These are phyloP conservation scores for Nannizziopsis arthrosporioides DNA, from an alignment of 2,329 filamentous ascomycete genomes.

Conservation along the genomic window DNA sequence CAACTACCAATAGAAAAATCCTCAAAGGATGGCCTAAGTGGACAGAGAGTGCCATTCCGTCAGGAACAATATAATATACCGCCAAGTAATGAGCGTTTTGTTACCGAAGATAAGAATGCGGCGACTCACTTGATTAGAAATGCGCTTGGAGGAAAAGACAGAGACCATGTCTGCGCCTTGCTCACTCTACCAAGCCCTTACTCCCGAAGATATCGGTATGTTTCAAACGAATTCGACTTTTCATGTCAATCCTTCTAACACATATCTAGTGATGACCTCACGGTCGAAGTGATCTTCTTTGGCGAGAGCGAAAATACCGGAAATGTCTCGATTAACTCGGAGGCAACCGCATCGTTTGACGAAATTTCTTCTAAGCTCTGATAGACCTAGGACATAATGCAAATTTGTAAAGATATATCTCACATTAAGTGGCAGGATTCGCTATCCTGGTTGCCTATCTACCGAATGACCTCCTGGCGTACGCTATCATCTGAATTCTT, in stretches of 20 bases:
- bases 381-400: too few species aligned
- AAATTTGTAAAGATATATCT: too few species aligned
- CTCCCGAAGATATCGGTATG: slow-evolving; percentile 76
- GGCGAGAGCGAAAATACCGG: slow-evolving; percentile 67
- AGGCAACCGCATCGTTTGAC: slow-evolving; percentile 58
- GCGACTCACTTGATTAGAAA: slow-evolving; percentile 94
- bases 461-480: too few species aligned
- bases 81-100: slow-evolving; percentile 59
- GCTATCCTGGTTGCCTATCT: too few species aligned
- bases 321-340: slow-evolving; percentile 69
- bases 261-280: slow-evolving; percentile 68
- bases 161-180: slow-evolving; percentile 84
- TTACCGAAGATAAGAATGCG: slow-evolving; percentile 89
- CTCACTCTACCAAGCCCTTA: slow-evolving; percentile 86
- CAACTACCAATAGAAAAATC: slow-evolving; percentile 65
- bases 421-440: too few species aligned
- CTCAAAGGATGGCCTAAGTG: slow-evolving; percentile 41
- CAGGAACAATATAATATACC: slow-evolving; percentile 83
- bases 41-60: slow-evolving; percentile 71
- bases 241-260: slow-evolving; percentile 11
- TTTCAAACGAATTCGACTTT: slow-evolving; percentile 7
- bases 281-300: slow-evolving; percentile 97
- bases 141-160: slow-evolving; percentile 82
- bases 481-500: too few species aligned
- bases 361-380: slow-evolving; percentile 40